Evolutionary conservation across 768 basidiomycete species (phyloP).

Genomic region (Leucocoprinus leucothites): DNA sequence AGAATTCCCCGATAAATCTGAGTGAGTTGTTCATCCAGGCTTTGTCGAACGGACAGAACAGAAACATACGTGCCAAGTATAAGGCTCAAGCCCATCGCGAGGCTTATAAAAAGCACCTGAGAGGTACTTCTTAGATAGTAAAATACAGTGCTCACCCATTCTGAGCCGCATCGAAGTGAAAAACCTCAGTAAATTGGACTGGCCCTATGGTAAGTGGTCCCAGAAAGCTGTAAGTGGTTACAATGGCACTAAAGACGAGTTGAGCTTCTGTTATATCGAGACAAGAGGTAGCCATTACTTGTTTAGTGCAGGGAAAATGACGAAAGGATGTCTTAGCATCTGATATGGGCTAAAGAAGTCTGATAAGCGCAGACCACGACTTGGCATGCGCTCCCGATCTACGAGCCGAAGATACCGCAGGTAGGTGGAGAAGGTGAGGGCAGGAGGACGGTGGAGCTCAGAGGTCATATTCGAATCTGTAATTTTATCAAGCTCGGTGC

Average conservation of each 20-base stretch:
- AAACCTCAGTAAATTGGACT: constrained; percentile 3
- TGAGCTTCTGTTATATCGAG: too few species aligned
- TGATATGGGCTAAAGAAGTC: neutral
- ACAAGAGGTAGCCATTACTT: too few species aligned
- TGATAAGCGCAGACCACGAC: neutral
- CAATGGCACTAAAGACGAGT: neutral
- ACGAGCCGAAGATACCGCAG: neutral
- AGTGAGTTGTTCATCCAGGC: neutral
- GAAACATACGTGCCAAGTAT: too few species aligned
- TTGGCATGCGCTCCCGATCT: neutral
- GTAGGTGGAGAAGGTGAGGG: neutral
- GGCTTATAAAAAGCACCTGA: neutral
- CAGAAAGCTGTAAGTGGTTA: neutral
- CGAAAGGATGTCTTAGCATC: neutral
- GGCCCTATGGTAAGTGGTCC: constrained; percentile 25
- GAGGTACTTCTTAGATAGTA: neutral
- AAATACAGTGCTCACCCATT: constrained; percentile 25
- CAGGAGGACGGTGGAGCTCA: neutral
- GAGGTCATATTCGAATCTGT: neutral
- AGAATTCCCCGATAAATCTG: constrained; percentile 26
- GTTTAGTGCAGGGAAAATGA: neutral
- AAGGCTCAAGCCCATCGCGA: too few species aligned
- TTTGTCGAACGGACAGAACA: neutral
- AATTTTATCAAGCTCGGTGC: neutral
- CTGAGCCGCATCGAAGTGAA: constrained; percentile 28